Conservation (phyloP, 208 protist species). For the Acanthamoeba sp. region DNA sequence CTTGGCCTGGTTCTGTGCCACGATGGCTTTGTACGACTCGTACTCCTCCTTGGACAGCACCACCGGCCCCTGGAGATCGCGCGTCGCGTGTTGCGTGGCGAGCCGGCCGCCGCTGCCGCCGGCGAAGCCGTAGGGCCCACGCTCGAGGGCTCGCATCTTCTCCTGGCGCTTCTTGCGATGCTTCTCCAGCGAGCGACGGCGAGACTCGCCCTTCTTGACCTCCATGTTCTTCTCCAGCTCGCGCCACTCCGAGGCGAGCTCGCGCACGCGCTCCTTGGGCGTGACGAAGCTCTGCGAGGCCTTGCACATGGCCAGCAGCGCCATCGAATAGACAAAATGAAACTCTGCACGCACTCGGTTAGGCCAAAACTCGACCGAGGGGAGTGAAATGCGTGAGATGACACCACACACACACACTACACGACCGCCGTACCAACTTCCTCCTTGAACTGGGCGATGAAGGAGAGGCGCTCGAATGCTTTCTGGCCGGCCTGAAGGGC, state of each 20-base stretch:
- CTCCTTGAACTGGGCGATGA: conserved; percentile 52
- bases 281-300: conserved; percentile 6
- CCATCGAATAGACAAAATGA: conserved; percentile 41
- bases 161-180: conserved; percentile 20
- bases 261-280: conserved; percentile 30
- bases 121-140: background rate
- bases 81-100: background rate
- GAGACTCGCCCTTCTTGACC: background rate
- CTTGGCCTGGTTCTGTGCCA: background rate
- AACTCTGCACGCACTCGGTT: conserved; percentile 17
- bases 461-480: background rate
- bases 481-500: background rate
- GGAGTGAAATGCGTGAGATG: too few relatives aligned
- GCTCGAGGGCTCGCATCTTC: background rate
- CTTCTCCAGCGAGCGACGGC: conserved; percentile 3
- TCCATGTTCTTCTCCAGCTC: conserved; percentile 17
- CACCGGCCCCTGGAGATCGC: background rate
- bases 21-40: background rate
- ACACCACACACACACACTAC: too few relatives aligned
- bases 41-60: conserved; percentile 16
- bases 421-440: conserved; percentile 9
- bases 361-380: too few relatives aligned
- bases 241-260: conserved; percentile 43
- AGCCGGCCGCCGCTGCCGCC: background rate
- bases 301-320: conserved; percentile 55